Base-by-base conservation (phyloP, 441 rosid genomes). In the Mallotus japonicus region DNA sequence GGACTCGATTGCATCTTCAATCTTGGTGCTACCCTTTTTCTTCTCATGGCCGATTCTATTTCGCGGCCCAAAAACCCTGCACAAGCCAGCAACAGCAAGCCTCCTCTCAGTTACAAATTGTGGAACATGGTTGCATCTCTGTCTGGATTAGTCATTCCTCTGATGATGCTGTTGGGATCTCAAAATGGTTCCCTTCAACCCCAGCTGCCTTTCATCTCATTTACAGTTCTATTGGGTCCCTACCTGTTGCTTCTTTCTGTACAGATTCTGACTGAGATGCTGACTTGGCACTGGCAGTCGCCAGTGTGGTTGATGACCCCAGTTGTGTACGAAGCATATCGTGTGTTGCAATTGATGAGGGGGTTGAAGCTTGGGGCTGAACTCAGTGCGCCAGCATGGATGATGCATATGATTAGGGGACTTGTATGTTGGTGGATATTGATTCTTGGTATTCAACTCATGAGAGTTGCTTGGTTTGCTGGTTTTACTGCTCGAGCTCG, bases 381-480 rank as follows among this genome's bases (percentile, higher is more conserved):
- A 80, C 83, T 95, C 20, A 85, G 74, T 28, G 86, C 95, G 13
- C 95, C 97, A 6, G 83, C 78, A 17, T 92, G 99, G 99, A 84
- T 81, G 80, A 65, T 94, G 86, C 89, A 90, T 77, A 85, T 86
- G 57, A 75, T 92, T 70, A 92, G 90, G 81, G 92, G 93, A 59
- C 84, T 92, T 61, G 94, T 92, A 9, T 92, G 90, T 80, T 92
- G 97, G 93, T 94, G 97, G 99, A 88, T 90, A 51, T 75, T 94
- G 79, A 88, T 92, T 56, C 91, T 94, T 57, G 95, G 93, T 16
- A 78, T 92, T 80, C 98, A 94, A 77, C 90, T 94, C 73, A 92
- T 92, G 97, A 86, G 99, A 75, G 95, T 92, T 67, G 94, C 97
- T 85, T 94, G 97, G 99, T 92, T 89, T 78, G 94, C 97, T 70